Percentiles rank a stretch among this genome's conserved stretches.
Evolutionary conservation across 108 stramenopile species (phyloP).

Genomic region (Fragilaria crotonensis): DNA sequence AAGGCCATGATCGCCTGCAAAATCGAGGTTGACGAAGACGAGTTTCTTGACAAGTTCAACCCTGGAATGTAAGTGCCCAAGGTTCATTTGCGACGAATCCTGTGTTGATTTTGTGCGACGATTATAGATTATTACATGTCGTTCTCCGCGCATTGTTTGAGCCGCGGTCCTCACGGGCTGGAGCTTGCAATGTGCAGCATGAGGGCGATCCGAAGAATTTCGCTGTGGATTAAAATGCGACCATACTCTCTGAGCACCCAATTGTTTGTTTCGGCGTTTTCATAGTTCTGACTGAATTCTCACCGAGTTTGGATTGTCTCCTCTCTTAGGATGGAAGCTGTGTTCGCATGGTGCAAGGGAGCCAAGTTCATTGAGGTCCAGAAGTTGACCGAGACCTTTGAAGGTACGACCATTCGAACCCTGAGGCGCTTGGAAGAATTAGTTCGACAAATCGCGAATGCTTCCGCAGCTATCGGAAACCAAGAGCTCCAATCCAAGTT

Average conservation of each 20-base stretch:
- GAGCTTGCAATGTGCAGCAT: conserved; percentile 40
- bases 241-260: conserved; percentile 76
- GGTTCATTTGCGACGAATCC: conserved; percentile 1
- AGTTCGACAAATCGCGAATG: conserved; percentile 90
- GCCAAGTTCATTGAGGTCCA: conserved; percentile 94
- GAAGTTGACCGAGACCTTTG: conserved; percentile 92
- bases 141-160: conserved; percentile 40
- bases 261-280: conserved; percentile 9
- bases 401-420: conserved; percentile 95
- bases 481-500: conserved; percentile 90
- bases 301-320: not conserved
- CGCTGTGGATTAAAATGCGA: conserved; percentile 68
- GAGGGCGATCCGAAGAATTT: conserved; percentile 28
- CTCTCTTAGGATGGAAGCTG: conserved; percentile 91
- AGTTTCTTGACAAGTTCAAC: conserved; percentile 83
- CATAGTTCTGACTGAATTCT: no score
- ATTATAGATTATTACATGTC: conserved; percentile 44
- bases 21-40: conserved; percentile 85
- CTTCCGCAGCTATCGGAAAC: conserved; percentile 92
- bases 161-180: conserved; percentile 42
- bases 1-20: conserved; percentile 82
- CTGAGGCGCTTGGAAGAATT: conserved; percentile 96
- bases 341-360: conserved; percentile 95
- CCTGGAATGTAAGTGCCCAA: conserved; percentile 88
- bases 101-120: conserved; percentile 19